Base-by-base conservation (phyloP, 164 flowering plant genomes). In the Echeveria elegans region DNA sequence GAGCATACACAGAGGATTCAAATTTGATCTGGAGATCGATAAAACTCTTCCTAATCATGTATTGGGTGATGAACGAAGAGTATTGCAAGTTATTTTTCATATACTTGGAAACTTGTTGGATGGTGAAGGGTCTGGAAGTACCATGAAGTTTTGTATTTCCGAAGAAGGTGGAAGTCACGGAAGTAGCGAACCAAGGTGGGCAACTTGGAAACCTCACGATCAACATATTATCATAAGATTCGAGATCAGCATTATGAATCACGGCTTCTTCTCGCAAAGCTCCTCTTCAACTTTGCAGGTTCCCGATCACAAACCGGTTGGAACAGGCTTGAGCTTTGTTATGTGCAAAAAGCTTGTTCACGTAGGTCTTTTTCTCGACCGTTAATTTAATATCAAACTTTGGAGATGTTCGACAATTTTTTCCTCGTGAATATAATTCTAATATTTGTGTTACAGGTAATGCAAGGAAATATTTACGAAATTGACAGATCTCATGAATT, bases 401-500 rank as follows among this genome's bases (percentile, higher is more conserved):
- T 0, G 15, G 1, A 43, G 2, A 14, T 11, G 30, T 23, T 53
- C 9, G 4, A 2, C 6, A 1, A 6, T 53, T 8, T 9, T 24
- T 26, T 24, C 26, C 30, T 53, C 12, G 2, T 48, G 23, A 48
- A n/a, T n/a, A 6, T 5, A 48, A 6, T 48, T 3, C n/a, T 48
- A 1, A 15, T 16, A 0, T 19, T 56, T 28, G 4, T 28, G 18
- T 62, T 64, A 72, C 89, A 94, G 99, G 61, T 83, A 78, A 94
- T 94, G 96, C 97, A 89, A 79, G 99, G 99, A 36, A 85, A 83
- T 72, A 87, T 94, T 37, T 88, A 92, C 92, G 82, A 78, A 26
- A 75, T 79, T 14, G 86, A 87, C 23, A 78, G 73, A 68, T 74
- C 88, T 38, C 82, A 72, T 52, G 99, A 94, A 12, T 72, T 76